A percentile compares a stretch with the other conserved stretches of the same genome.
Conservation (phyloP, 164 flowering plant genomes). For the Sedum album region DNA sequence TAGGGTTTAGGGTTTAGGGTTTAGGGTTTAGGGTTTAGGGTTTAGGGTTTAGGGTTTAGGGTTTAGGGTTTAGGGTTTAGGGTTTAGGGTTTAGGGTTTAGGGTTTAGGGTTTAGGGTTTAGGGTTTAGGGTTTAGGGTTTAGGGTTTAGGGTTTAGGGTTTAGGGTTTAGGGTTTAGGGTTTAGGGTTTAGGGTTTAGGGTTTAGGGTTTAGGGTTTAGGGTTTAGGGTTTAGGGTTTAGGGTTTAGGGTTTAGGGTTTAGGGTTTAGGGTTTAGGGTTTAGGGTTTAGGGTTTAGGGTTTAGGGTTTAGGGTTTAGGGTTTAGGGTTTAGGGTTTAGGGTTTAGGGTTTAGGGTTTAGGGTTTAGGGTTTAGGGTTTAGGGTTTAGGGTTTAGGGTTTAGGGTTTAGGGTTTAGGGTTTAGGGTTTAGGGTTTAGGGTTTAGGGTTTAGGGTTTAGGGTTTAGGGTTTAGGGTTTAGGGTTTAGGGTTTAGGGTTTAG, state of each 20-base stretch:
- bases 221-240: not conserved
- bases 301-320: not conserved
- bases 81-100: not conserved
- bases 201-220: not conserved
- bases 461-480: conserved; percentile 7
- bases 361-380: not conserved
- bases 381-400: not conserved
- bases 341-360: not conserved
- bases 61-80: not conserved
- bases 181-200: not conserved
- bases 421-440: conserved; percentile 2
- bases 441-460: conserved; percentile 7
- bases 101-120: not conserved
- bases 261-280: conserved; percentile 1
- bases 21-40: not conserved
- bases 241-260: not conserved
- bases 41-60: not conserved
- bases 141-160: not conserved
- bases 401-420: conserved; percentile 1
- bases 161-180: not conserved
- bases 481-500: conserved; percentile 7
- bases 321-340: not conserved
- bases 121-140: conserved; percentile 1
- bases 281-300: not conserved
- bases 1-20: not conserved